phyloP scores from a whole-genome alignment of 2,329 filamentous ascomycete genomes.

The Penicillium rolfsii region DNA sequence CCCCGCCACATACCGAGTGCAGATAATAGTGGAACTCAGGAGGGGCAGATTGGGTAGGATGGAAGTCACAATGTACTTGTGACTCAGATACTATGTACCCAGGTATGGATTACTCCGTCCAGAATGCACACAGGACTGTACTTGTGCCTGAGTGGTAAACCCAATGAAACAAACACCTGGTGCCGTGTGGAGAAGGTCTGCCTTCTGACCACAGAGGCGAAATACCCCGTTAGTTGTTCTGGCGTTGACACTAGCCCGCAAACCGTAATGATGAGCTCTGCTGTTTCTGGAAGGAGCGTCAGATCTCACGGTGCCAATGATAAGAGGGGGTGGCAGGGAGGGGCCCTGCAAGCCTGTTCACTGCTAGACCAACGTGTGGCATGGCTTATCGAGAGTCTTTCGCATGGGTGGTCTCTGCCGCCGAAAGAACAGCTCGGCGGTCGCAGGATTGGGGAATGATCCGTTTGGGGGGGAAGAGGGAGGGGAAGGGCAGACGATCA shows the following conservation, averaged over 20 bases:
- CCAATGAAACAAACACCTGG: not conserved
- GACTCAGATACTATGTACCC: conserved; percentile 1
- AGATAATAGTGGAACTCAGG: not conserved
- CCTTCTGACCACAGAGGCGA: not conserved
- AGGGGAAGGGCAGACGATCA: conserved; percentile 18
- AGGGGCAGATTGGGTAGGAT: not conserved
- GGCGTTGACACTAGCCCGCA: conserved; percentile 15
- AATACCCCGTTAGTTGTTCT: not conserved
- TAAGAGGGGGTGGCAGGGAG: not conserved
- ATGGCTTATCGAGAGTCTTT: conserved; percentile 16
- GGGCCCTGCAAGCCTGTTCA: not conserved
- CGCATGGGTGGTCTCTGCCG: conserved; percentile 14
- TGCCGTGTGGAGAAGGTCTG: not conserved
- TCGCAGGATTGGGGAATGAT: conserved; percentile 20
- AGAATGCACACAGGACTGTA: not conserved
- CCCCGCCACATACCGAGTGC: not conserved
- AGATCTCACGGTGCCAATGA: conserved; percentile 24
- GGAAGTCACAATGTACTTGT: not conserved
- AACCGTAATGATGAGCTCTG: conserved; percentile 15
- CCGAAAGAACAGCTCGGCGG: conserved; percentile 7
- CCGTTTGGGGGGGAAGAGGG: conserved; percentile 4
- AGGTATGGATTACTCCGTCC: not conserved
- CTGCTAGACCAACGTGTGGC: not conserved
- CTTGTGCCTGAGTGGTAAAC: not conserved
- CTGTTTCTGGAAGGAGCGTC: conserved; percentile 16